phyloP scores from a whole-genome alignment of 1,139 yeast genomes.

The Hyphopichia burtonii region DNA sequence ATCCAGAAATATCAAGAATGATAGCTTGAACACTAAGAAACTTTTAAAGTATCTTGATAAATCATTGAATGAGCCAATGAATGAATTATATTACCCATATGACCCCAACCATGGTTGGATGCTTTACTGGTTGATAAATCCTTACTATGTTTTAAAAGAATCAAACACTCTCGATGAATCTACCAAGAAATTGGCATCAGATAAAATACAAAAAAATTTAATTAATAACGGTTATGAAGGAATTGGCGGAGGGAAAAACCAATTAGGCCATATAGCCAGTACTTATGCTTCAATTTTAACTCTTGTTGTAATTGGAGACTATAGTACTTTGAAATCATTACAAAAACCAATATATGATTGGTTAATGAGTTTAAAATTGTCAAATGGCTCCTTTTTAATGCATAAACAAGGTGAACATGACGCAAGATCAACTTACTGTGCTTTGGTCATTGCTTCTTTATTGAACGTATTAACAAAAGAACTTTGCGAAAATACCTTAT shows the following conservation, averaged over 20 bases:
- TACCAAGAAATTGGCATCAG: constrained; percentile 13
- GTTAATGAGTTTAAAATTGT: constrained; percentile 62
- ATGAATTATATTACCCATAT: constrained; percentile 46
- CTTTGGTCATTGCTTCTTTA: constrained; percentile 68
- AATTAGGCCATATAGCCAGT: constrained; percentile 81
- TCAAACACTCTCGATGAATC: constrained; percentile 7
- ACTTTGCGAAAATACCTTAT: constrained; percentile 49
- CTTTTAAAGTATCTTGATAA: constrained; percentile 17
- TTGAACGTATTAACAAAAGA: constrained; percentile 64
- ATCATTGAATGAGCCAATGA: constrained; percentile 46
- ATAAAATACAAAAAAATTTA: constrained; percentile 26
- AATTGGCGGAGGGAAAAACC: constrained; percentile 82
- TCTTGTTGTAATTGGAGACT: constrained; percentile 54
- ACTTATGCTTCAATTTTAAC: constrained; percentile 77
- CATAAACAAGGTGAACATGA: constrained; percentile 82
- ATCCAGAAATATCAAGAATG: constrained; percentile 14
- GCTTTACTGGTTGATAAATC: constrained; percentile 76
- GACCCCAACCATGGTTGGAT: constrained; percentile 96
- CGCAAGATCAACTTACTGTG: constrained; percentile 86
- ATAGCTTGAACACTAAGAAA: constrained; percentile 7
- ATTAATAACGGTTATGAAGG: constrained; percentile 56
- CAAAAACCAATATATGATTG: constrained; percentile 52
- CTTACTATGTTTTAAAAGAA: constrained; percentile 19
- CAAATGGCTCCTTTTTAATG: constrained; percentile 75
- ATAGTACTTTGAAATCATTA: constrained; percentile 23